Evolutionary conservation across 2,329 filamentous ascomycete species (phyloP).

Genomic region (Ceratocystis albifundus): DNA sequence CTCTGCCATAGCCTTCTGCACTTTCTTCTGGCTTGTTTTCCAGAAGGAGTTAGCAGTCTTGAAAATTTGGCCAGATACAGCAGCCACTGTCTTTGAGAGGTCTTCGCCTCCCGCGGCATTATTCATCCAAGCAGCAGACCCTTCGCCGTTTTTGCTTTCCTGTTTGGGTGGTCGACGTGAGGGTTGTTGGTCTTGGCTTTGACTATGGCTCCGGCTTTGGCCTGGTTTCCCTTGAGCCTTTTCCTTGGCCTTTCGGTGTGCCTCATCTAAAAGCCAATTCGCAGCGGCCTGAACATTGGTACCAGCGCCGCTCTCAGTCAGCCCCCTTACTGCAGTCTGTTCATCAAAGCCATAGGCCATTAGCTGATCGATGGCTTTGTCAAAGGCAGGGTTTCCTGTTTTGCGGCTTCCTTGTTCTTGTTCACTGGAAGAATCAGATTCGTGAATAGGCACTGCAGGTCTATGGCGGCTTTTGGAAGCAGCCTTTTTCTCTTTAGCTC

Average conservation of each 20-base stretch:
- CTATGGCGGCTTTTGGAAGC: constrained; percentile 32
- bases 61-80: constrained; percentile 70
- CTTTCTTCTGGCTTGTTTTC: constrained; percentile 87
- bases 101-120: constrained; percentile 48
- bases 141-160: constrained; percentile 13
- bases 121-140: constrained; percentile 51
- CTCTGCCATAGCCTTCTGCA: constrained; percentile 84
- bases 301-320: constrained; percentile 69
- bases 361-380: constrained; percentile 73
- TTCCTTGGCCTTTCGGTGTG: constrained; percentile 70
- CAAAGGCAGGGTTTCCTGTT: constrained; percentile 35
- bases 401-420: not conserved
- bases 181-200: constrained; percentile 1
- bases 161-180: constrained; percentile 25
- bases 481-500: constrained; percentile 28
- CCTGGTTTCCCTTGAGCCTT: constrained; percentile 45
- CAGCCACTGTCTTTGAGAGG: constrained; percentile 66
- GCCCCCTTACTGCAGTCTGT: constrained; percentile 68
- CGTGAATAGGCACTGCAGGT: constrained; percentile 47
- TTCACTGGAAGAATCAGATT: constrained; percentile 38
- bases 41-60: constrained; percentile 92
- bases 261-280: constrained; percentile 80
- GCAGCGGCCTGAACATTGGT: constrained; percentile 76
- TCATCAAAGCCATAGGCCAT: constrained; percentile 89
- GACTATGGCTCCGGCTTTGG: constrained; percentile 23